Evolutionary conservation across 768 basidiomycete genomes (phyloP), one percentile per base, ranked within the genome.

Genomic region (Trametes punicea): DNA sequence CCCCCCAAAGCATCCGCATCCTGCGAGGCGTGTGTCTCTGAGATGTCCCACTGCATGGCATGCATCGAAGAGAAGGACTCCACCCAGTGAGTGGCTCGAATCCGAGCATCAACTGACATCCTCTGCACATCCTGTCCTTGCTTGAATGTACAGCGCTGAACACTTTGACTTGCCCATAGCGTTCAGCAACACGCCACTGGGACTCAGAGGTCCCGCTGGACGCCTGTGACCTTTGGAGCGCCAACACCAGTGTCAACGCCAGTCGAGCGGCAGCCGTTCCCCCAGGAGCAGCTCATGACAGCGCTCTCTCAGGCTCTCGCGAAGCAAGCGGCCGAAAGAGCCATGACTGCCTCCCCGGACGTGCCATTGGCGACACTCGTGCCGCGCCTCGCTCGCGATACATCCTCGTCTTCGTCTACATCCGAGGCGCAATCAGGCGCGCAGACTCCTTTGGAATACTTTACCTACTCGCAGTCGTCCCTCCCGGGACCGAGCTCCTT

Each of bases 401-500:
- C 23, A 13, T 53, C 51, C n/a, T 46, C 51, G 33, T 53, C 51
- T 6, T 53, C 51, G 9, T 53, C 51, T n/a, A 25, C 41, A 15
- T 45, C 42, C 1, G 33, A 18, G 7, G 18, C 29, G 16, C 27
- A 29, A 8, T 40, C 49, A 10, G 51, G 51, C 20, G 21, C 13
- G 23, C 51, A 27, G 23, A 46, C 51, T 0, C 51, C 51, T 8
- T 5, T 2, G 18, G 51, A 53, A 23, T 53, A 53, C 51, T 53
- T 53, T 26, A 6, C 33, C 21, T 27, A 25, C 31, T 44, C 51
- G 10, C n/a, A 10, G 8, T 15, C 31, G 11, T 18, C 2, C 10
- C 18, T 9, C 3, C 16, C 31, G 11, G 33, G 7, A 2, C 15
- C 29, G 25, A 6, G 25, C 26, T 7, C 25, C n/a, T 31, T 34